phyloP scores from a whole-genome alignment of 2,329 filamentous ascomycete species.

The Apiospora kogelbergensis region DNA sequence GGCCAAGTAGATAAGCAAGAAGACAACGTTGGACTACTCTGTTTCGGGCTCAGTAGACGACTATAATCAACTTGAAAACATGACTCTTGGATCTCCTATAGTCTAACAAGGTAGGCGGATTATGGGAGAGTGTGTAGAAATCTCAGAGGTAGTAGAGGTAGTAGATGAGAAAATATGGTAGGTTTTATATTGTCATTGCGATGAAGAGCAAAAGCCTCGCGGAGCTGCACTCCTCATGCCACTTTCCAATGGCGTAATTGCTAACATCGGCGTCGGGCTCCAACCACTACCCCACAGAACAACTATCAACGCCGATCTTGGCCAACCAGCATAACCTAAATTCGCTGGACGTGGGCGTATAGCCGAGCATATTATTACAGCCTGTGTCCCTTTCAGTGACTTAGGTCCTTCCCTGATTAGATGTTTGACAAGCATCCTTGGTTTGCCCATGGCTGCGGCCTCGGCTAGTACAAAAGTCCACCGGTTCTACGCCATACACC shows the following conservation, averaged over 20 bases:
- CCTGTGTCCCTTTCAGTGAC: neutral
- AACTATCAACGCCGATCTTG: conserved; percentile 1
- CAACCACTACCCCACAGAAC: conserved; percentile 5
- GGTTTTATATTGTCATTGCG: neutral
- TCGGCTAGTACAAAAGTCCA: neutral
- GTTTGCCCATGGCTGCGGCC: neutral
- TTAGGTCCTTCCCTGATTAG: neutral
- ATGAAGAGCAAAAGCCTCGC: neutral
- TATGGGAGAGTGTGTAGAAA: neutral
- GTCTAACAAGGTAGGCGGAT: too few species aligned
- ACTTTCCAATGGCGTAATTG: conserved; percentile 7
- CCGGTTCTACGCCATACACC: neutral
- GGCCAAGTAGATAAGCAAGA: neutral
- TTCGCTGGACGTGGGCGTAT: neutral
- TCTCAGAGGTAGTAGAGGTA: neutral
- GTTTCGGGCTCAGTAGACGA: neutral
- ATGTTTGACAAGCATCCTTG: neutral
- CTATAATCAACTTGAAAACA: neutral
- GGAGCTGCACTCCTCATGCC: conserved; percentile 4
- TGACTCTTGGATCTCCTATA: neutral
- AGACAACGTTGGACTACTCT: neutral
- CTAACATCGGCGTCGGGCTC: neutral
- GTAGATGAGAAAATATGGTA: neutral
- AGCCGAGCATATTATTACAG: conserved; percentile 4
- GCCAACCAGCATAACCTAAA: neutral